phyloP scores from a whole-genome alignment of 257 asterid genomes.

The Jacaranda mimosifolia region DNA sequence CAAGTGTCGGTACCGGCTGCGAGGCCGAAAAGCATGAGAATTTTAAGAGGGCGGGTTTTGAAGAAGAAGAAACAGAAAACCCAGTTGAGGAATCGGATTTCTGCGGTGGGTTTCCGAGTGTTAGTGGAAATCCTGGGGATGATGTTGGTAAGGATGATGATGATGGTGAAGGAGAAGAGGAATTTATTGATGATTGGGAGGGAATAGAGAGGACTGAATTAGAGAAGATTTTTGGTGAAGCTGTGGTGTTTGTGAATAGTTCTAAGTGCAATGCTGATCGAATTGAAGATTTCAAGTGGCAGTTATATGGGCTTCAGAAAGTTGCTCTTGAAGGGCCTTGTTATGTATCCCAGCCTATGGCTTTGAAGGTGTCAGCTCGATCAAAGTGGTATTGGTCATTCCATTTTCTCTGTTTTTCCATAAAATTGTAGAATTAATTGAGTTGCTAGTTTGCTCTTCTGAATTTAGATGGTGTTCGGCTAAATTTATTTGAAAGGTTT shows the following conservation, averaged over 20 bases:
- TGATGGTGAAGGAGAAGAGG: constrained; percentile 40
- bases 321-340: constrained; percentile 72
- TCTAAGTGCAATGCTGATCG: constrained; percentile 44
- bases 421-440: background rate
- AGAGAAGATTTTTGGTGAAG: constrained; percentile 68
- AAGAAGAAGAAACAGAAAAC: constrained; percentile 3
- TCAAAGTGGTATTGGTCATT: constrained; percentile 66
- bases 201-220: constrained; percentile 77
- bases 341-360: constrained; percentile 58
- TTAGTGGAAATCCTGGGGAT: constrained; percentile 17
- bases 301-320: constrained; percentile 67
- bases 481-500: too few relatives aligned
- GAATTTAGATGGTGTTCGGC: too few relatives aligned
- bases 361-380: constrained; percentile 66
- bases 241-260: constrained; percentile 57
- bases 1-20: constrained; percentile 18
- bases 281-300: constrained; percentile 47
- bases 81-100: constrained; percentile 27
- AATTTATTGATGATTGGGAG: constrained; percentile 69
- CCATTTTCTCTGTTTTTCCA: background rate
- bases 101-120: constrained; percentile 19
- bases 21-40: too few relatives aligned
- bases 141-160: constrained; percentile 12
- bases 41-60: background rate
- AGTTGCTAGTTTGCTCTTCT: background rate